Conservation (phyloP, 345 rosid species). For the Carallia brachiata region DNA sequence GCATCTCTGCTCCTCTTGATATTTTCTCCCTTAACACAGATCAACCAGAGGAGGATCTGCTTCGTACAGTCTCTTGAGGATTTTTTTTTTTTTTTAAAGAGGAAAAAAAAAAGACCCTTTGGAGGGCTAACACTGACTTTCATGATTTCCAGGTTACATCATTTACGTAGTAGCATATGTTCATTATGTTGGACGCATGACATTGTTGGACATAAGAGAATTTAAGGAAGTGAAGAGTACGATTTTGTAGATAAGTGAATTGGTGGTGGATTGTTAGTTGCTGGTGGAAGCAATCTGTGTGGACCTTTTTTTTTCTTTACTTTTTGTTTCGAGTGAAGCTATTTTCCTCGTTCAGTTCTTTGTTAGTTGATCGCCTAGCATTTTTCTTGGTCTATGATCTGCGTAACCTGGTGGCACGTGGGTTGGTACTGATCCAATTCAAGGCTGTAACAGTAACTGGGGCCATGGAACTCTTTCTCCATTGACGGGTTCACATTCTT, state of each 20-base stretch:
- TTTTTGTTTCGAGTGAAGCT: constrained; percentile 16
- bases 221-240: not conserved
- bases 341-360: not conserved
- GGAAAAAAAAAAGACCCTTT: not conserved
- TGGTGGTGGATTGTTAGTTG: constrained; percentile 3
- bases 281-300: constrained; percentile 13
- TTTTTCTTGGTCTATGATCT: too few species aligned
- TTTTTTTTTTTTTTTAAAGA: too few species aligned
- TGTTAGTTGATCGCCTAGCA: not conserved
- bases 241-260: constrained; percentile 16
- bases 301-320: not conserved
- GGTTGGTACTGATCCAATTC: too few species aligned
- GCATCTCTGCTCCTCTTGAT: constrained; percentile 67
- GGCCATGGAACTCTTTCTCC: too few species aligned
- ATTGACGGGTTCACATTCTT: too few species aligned
- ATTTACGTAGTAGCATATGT: not conserved
- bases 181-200: not conserved
- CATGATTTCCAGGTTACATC: constrained; percentile 3
- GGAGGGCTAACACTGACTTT: constrained; percentile 3
- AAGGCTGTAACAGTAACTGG: too few species aligned
- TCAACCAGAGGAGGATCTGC: constrained; percentile 39
- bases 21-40: constrained; percentile 61
- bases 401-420: too few species aligned
- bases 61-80: constrained; percentile 16
- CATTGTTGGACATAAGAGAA: not conserved